Evolutionary conservation across 352 stramenopile genomes (phyloP).

Genomic region (Pseudoperonospora humuli): DNA sequence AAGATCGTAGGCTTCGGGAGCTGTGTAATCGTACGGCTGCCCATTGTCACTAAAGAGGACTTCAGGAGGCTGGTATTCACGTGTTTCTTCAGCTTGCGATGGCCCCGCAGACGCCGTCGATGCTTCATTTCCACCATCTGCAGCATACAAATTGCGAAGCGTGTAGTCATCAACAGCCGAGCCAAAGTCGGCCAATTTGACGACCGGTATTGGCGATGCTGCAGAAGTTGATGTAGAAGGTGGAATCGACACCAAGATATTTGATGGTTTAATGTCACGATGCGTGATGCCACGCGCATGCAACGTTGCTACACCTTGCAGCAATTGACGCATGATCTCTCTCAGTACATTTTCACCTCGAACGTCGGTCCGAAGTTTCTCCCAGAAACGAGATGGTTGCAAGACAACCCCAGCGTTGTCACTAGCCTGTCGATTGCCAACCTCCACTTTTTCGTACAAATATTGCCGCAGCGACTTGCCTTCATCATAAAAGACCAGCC

Average conservation of each 20-base stretch:
- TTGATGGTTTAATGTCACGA: constrained; percentile 75
- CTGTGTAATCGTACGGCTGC: constrained; percentile 49
- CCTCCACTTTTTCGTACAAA: constrained; percentile 64
- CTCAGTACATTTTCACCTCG: constrained; percentile 66
- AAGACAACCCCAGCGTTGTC: constrained; percentile 40
- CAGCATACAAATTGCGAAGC: constrained; percentile 61
- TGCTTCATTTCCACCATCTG: constrained; percentile 48
- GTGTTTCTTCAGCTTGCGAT: constrained; percentile 87
- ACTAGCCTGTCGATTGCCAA: constrained; percentile 13
- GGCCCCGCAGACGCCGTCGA: constrained; percentile 51
- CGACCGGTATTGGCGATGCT: constrained; percentile 23
- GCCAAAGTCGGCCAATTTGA: constrained; percentile 85
- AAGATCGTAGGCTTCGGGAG: constrained; percentile 78
- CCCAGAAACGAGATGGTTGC: constrained; percentile 70
- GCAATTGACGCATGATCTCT: constrained; percentile 91
- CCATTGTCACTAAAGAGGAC: constrained; percentile 61
- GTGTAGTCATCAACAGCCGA: constrained; percentile 79
- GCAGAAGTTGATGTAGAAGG: constrained; percentile 6
- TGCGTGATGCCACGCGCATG: constrained; percentile 90
- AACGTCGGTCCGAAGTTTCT: constrained; percentile 49
- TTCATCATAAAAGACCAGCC: constrained; percentile 88
- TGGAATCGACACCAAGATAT: constrained; percentile 53
- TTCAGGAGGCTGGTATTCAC: constrained; percentile 93
- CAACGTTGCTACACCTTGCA: constrained; percentile 85
- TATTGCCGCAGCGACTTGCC: constrained; percentile 82